phyloP scores from a whole-genome alignment of 495 filamentous ascomycete genomes.

The Xylaria flabelliformis region DNA sequence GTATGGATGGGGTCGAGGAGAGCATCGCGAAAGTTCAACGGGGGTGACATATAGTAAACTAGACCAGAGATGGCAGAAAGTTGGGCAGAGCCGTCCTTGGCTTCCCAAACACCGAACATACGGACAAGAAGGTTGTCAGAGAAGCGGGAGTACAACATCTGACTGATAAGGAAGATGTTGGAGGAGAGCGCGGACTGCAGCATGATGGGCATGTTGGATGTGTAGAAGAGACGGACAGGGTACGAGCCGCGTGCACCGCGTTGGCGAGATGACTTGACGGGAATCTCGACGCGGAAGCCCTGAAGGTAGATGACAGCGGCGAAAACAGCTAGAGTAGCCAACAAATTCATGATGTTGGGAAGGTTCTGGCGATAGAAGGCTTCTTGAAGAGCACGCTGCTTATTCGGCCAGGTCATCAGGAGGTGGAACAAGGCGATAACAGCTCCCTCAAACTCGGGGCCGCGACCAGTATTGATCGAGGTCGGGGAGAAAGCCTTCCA shows the following conservation, averaged over 20 bases:
- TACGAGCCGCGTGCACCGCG: constrained; percentile 94
- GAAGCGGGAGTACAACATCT: constrained; percentile 99
- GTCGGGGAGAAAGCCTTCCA: constrained; percentile 99
- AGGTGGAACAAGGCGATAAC: constrained; percentile 99
- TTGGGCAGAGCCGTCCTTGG: constrained; percentile 93
- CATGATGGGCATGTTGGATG: constrained; percentile 99
- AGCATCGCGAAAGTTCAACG: constrained; percentile 95
- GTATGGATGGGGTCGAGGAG: constrained; percentile 97
- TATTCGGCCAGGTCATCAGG: constrained; percentile 97
- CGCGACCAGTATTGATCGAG: constrained; percentile 98
- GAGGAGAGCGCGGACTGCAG: constrained; percentile 96
- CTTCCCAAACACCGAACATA: constrained; percentile 98
- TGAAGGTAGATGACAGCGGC: constrained; percentile 99
- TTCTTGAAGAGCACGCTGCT: constrained; percentile 94
- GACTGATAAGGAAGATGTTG: constrained; percentile 97
- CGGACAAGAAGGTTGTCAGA: constrained; percentile 97
- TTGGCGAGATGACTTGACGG: constrained; percentile 98
- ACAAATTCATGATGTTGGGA: constrained; percentile 98
- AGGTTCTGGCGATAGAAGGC: constrained; percentile 99
- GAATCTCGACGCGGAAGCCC: constrained; percentile 99
- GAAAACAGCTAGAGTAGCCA: constrained; percentile 93
- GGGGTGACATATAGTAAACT: constrained; percentile 99
- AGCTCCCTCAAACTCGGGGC: constrained; percentile 98
- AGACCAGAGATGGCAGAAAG: constrained; percentile 90
- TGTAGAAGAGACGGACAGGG: constrained; percentile 83